These are phyloP conservation scores for Hanseniaspora opuntiae DNA, from an alignment of 805 yeast species.

Conservation along the genomic window DNA sequence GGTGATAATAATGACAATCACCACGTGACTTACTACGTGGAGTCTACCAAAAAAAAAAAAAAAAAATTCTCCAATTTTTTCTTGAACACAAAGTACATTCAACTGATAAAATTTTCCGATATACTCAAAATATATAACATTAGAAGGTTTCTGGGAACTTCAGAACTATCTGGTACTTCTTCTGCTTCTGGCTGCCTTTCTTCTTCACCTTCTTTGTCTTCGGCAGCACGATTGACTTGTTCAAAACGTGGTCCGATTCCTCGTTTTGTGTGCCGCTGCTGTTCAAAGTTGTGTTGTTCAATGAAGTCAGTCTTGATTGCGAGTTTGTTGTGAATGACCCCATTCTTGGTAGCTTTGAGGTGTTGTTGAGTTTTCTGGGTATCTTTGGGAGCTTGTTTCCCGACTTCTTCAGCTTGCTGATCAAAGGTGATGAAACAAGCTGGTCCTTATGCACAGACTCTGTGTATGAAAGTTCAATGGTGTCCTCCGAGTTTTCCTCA, in stretches of 20 bases:
- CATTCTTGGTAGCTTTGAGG: constrained; percentile 7
- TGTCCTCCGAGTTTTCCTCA: not conserved
- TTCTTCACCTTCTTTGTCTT: not conserved
- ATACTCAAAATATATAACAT: not conserved
- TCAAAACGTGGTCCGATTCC: not conserved
- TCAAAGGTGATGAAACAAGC: not conserved
- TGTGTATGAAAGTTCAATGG: not conserved
- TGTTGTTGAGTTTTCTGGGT: not conserved
- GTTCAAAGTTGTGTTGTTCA: constrained; percentile 5
- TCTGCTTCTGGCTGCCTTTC: not conserved
- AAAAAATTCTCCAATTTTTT: too few species aligned
- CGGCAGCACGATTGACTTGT: not conserved
- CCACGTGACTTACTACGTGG: too few species aligned
- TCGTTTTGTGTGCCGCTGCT: not conserved
- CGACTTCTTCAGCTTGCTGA: not conserved
- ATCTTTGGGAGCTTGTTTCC: constrained; percentile 4
- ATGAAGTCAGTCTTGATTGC: constrained; percentile 3
- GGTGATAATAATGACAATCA: too few species aligned
- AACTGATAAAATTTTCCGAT: too few species aligned
- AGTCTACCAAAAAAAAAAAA: too few species aligned
- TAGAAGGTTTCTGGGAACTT: constrained; percentile 11
- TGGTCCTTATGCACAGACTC: not conserved
- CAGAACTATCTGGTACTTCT: constrained; percentile 9
- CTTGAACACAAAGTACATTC: too few species aligned
- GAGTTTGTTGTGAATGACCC: constrained; percentile 9